These are phyloP conservation scores for Phytophthora pini DNA, from an alignment of 352 stramenopile species.

Conservation along the genomic window DNA sequence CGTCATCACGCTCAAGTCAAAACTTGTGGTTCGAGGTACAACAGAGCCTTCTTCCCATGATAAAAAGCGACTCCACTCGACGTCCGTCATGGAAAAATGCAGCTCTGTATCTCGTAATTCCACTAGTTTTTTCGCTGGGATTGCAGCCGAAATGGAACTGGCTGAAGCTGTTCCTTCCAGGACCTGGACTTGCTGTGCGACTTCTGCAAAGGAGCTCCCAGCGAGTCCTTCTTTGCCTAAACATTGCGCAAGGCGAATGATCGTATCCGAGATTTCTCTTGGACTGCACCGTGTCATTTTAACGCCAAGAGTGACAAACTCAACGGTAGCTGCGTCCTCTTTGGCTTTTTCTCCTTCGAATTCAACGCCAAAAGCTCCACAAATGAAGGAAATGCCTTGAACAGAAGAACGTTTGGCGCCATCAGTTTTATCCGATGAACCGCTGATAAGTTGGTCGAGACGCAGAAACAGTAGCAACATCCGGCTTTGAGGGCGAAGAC, in stretches of 20 bases:
- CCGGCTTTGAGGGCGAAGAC: constrained; percentile 36
- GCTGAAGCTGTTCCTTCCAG: constrained; percentile 45
- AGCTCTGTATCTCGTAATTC: constrained; percentile 32
- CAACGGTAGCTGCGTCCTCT: constrained; percentile 8
- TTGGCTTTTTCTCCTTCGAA: constrained; percentile 2
- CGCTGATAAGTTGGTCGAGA: constrained; percentile 54
- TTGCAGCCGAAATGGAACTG: constrained; percentile 13
- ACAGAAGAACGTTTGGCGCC: constrained; percentile 16
- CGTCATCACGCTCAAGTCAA: constrained; percentile 36
- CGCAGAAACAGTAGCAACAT: constrained; percentile 56
- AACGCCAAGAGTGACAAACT: constrained; percentile 38
- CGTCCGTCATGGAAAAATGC: constrained; percentile 57
- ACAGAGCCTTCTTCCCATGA: constrained; percentile 6
- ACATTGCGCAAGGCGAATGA: constrained; percentile 42
- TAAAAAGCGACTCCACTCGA: constrained; percentile 37
- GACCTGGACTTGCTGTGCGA: constrained; percentile 33
- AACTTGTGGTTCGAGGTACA: constrained; percentile 19
- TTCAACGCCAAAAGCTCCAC: constrained; percentile 33
- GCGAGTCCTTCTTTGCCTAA: constrained; percentile 16
- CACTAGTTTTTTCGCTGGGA: constrained; percentile 19
- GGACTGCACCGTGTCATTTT: constrained; percentile 52
- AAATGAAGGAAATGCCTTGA: constrained; percentile 43
- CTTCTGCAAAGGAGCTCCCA: constrained; percentile 26
- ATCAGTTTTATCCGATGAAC: constrained; percentile 17
- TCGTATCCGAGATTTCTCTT: constrained; percentile 45